Evolutionary conservation across 164 flowering plant species (phyloP).

Genomic region (Berberis vulgaris): DNA sequence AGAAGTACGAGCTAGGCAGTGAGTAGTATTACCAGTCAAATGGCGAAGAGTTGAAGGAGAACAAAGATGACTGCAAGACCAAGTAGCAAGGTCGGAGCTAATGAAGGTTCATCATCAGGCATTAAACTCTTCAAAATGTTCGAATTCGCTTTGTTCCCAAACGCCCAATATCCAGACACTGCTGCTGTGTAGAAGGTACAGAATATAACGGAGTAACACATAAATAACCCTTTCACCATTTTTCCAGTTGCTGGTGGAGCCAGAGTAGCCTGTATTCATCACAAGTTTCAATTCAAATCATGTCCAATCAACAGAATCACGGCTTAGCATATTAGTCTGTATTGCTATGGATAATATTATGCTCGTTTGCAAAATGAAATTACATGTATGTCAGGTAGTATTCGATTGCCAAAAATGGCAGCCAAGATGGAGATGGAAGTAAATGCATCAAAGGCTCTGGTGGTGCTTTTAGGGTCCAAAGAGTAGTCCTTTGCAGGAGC

Average conservation of each 20-base stretch:
- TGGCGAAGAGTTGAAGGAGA: slow-evolving; percentile 89
- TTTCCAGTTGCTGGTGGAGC: slow-evolving; percentile 97
- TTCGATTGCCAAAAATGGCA: slow-evolving; percentile 85
- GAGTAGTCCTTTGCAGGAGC: slow-evolving; percentile 74
- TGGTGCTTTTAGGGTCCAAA: slow-evolving; percentile 36
- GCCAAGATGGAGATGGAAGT: slow-evolving; percentile 89
- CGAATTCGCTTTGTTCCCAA: slow-evolving; percentile 66
- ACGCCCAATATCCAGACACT: slow-evolving; percentile 78
- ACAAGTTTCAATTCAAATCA: background rate
- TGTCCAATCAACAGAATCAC: too few species aligned
- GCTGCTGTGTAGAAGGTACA: slow-evolving; percentile 81
- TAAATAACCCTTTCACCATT: slow-evolving; percentile 78
- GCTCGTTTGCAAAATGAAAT: slow-evolving; percentile 1
- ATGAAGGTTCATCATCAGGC: slow-evolving; percentile 80
- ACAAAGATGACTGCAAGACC: slow-evolving; percentile 71
- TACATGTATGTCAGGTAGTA: slow-evolving; percentile 95
- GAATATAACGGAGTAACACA: slow-evolving; percentile 81
- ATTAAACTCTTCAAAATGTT: slow-evolving; percentile 70
- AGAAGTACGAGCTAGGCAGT: too few species aligned
- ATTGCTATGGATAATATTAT: too few species aligned
- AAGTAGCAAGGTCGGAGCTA: slow-evolving; percentile 74
- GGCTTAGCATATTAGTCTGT: too few species aligned
- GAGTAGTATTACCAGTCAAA: slow-evolving; percentile 95
- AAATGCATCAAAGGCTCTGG: slow-evolving; percentile 66
- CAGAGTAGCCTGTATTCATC: slow-evolving; percentile 77